Conservation (phyloP, 805 yeast genomes). For the Lipomyces sp. region DNA sequence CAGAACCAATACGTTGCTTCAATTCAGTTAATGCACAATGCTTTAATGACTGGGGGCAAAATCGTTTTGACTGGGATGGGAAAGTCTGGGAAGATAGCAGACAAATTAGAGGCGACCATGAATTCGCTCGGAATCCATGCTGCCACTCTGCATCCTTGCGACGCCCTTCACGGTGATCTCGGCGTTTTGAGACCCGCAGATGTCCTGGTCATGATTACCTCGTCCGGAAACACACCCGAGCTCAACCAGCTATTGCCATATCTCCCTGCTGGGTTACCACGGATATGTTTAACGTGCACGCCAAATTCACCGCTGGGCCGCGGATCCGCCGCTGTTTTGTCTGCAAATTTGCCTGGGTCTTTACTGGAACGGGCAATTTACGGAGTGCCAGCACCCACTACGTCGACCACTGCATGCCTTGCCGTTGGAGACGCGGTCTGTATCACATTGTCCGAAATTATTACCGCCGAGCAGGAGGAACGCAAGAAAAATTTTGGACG, state of each 20-base stretch:
- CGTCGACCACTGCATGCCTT: constrained; percentile 76
- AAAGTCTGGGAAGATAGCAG: constrained; percentile 78
- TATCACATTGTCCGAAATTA: constrained; percentile 71
- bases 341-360: constrained; percentile 63
- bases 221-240: constrained; percentile 86
- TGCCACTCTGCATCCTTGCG: constrained; percentile 75
- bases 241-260: constrained; percentile 62
- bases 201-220: constrained; percentile 70
- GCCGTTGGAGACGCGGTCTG: constrained; percentile 79
- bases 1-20: constrained; percentile 43
- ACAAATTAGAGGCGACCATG: constrained; percentile 78
- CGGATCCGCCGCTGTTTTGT: constrained; percentile 58
- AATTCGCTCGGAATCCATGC: constrained; percentile 77
- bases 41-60: constrained; percentile 62
- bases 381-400: constrained; percentile 87
- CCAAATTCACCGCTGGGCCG: constrained; percentile 60
- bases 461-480: constrained; percentile 58
- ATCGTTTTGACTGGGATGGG: constrained; percentile 83
- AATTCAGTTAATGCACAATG: constrained; percentile 47
- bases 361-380: constrained; percentile 66
- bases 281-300: constrained; percentile 67
- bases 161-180: constrained; percentile 88
- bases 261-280: constrained; percentile 57
- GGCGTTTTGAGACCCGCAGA: constrained; percentile 65
- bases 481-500: constrained; percentile 65